Base-by-base conservation (phyloP, 192 early-diverging fungal species). In the Entomortierella beljakovae region DNA sequence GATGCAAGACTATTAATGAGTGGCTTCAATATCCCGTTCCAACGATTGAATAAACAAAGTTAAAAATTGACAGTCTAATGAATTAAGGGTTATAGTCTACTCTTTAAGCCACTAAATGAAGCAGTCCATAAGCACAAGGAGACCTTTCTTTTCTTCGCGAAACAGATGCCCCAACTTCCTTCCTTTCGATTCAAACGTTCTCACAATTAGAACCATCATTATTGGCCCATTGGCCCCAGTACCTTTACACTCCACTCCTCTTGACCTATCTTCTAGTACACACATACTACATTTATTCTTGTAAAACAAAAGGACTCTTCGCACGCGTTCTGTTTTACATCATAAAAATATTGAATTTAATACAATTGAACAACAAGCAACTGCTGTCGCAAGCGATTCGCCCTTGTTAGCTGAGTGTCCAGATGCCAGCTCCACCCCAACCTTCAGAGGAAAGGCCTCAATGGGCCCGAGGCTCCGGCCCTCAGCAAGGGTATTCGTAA, bases 1-100 rank as follows among this genome's bases (percentile, higher is more conserved):
- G 90, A 93, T 35, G 92, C 92, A 6, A 89, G 92, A 23, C 70
- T 96, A 49, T 85, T 97, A 61, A 87, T 99, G 61, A 92, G 90
- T 80, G 97, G 94, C 23, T 93, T 98, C 64, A 90, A 93, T 50
- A 84, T 99, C 75, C 97, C 98, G 23, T 92, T 99, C 88, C 81
- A 84, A 61, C 13, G 37, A 9, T 40, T 40, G 37, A 40, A 40
- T 40, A 40, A 40, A 40, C n/a, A n/a, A n/a, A n/a, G n/a, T n/a
- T n/a, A n/a, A n/a, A n/a, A n/a, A n/a, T n/a, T n/a, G n/a, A n/a
- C n/a, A n/a, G n/a, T n/a, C n/a, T n/a, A n/a, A 13, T 18, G 15
- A 8, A n/a, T 53, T 53, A 53, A 53, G 51, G 51, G 51, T 15
- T 29, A 18, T 6, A 10, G 25, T 53, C 4, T 26, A 26, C 51